These are phyloP conservation scores for Chamaecyparis obtusa DNA, from an alignment of 75 land plant genomes.

Conservation along the genomic window DNA sequence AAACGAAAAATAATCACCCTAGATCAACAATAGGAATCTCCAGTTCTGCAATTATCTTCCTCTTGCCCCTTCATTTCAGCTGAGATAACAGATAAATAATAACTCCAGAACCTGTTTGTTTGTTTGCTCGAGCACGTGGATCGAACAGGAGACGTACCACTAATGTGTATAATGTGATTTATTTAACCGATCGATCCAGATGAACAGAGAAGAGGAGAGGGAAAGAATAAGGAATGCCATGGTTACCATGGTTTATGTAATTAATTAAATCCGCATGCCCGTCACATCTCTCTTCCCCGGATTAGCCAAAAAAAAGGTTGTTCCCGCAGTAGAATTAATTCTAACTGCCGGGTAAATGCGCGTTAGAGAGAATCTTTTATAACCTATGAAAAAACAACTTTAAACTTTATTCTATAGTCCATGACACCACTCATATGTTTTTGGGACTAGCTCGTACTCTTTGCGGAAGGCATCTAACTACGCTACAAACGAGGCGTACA, in stretches of 20 bases:
- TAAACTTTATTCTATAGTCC: too few species aligned
- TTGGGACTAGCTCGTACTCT: too few species aligned
- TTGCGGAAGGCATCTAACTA: too few species aligned
- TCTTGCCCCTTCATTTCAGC: neutral
- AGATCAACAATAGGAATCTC: neutral
- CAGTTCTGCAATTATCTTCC: neutral
- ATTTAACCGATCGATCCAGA: neutral
- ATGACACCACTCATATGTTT: too few species aligned
- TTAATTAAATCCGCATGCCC: neutral
- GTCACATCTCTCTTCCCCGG: neutral
- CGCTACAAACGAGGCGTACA: too few species aligned
- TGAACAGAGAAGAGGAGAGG: neutral
- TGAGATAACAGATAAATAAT: neutral
- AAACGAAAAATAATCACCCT: neutral
- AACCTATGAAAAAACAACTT: too few species aligned
- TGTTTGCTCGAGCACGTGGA: neutral
- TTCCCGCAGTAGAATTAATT: neutral
- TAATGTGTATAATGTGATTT: neutral
- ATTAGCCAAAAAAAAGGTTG: neutral
- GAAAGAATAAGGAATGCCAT: neutral
- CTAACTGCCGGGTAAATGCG: neutral
- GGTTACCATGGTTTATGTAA: neutral
- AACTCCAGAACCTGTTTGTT: neutral
- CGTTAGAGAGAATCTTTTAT: conserved; percentile 1
- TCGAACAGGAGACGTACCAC: neutral